Evolutionary conservation across 2,329 filamentous ascomycete species (phyloP).

Genomic region (Sporothrix protearum): DNA sequence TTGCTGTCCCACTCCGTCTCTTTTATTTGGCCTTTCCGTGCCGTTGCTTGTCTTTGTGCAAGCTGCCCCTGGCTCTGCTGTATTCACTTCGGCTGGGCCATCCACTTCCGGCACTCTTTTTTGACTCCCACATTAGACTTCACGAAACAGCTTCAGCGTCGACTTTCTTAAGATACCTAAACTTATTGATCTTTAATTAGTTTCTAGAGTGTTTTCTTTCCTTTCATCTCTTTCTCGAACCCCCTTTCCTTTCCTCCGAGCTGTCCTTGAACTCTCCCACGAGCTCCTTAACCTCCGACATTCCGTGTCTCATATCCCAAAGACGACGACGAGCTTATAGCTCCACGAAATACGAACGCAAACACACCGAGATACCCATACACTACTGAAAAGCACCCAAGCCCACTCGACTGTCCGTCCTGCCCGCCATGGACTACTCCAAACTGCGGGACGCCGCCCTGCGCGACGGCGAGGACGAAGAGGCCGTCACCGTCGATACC

Average conservation of each 20-base stretch:
- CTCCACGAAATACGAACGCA: background rate
- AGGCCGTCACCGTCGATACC: constrained; percentile 97
- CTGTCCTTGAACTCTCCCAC: background rate
- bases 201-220: background rate
- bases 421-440: constrained; percentile 61
- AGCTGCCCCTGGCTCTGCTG: background rate
- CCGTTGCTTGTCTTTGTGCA: background rate
- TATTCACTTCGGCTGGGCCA: background rate
- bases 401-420: background rate
- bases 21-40: background rate
- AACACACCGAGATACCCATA: background rate
- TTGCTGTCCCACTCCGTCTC: background rate
- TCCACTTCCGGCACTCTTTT: background rate
- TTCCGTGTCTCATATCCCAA: constrained; percentile 9
- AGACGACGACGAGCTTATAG: background rate
- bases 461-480: constrained; percentile 81
- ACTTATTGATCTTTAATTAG: background rate
- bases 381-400: background rate
- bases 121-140: background rate
- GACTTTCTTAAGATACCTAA: background rate
- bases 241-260: background rate
- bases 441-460: constrained; percentile 83
- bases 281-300: background rate
- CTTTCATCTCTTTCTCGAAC: background rate
- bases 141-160: background rate